phyloP scores from a whole-genome alignment of 2,329 filamentous ascomycete species.

The Dothideomycetes sp. region DNA sequence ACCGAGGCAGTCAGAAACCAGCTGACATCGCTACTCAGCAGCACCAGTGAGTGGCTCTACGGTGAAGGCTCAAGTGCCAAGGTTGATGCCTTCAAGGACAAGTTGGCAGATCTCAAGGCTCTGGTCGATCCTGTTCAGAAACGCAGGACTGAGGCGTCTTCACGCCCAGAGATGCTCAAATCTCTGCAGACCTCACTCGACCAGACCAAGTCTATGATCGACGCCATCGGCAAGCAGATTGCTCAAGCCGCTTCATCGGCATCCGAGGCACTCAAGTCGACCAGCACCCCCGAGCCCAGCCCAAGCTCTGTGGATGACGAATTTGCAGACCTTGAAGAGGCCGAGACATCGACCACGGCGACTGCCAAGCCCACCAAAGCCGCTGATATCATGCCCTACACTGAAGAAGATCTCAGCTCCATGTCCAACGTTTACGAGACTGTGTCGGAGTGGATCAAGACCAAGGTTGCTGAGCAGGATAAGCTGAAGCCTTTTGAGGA shows the following conservation, averaged over 20 bases:
- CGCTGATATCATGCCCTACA: conserved; percentile 59
- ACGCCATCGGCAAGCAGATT: conserved; percentile 62
- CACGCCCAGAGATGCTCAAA: conserved; percentile 62
- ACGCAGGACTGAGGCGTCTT: conserved; percentile 61
- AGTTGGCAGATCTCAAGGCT: conserved; percentile 66
- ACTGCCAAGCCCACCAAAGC: conserved; percentile 29
- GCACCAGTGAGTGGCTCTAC: conserved; percentile 83
- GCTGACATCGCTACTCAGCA: conserved; percentile 60
- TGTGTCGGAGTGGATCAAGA: conserved; percentile 63
- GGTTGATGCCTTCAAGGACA: conserved; percentile 64
- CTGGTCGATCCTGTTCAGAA: conserved; percentile 69
- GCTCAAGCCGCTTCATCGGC: conserved; percentile 45
- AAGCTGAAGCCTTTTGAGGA: conserved; percentile 62
- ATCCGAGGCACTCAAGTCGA: conserved; percentile 31
- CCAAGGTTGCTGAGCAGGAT: conserved; percentile 61
- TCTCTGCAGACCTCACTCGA: conserved; percentile 61
- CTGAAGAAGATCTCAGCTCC: conserved; percentile 58
- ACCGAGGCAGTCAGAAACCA: conserved; percentile 56
- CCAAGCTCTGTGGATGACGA: conserved; percentile 42
- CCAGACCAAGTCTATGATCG: conserved; percentile 60
- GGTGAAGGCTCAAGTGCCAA: conserved; percentile 70
- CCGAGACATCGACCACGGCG: conserved; percentile 39
- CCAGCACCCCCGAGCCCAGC: conserved; percentile 29
- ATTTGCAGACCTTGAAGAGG: conserved; percentile 72
- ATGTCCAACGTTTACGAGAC: conserved; percentile 55